Percentiles rank a stretch among this genome's conserved stretches.
These are phyloP conservation scores for Paracorniculantispora psalliotae DNA, from an alignment of 2,329 filamentous ascomycete species.

Conservation along the genomic window DNA sequence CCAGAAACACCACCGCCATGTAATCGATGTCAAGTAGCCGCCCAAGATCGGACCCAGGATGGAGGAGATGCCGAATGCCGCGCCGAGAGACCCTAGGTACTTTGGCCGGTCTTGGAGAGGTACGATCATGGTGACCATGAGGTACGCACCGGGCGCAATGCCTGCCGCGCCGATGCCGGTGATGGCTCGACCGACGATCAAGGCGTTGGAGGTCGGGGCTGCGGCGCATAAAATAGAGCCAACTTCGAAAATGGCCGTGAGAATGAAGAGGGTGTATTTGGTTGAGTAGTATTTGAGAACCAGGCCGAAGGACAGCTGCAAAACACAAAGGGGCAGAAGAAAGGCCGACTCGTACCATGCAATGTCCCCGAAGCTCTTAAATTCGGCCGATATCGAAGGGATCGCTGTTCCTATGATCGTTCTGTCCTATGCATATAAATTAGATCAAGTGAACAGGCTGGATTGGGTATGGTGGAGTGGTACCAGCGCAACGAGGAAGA, in stretches of 20 bases:
- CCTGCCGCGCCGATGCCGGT: constrained; percentile 38
- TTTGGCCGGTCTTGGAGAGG: constrained; percentile 19
- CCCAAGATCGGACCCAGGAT: constrained; percentile 22
- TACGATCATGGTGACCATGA: constrained; percentile 35
- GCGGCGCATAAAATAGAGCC: constrained; percentile 15
- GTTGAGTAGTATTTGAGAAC: constrained; percentile 12
- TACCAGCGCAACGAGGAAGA: background rate
- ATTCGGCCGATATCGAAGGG: constrained; percentile 17
- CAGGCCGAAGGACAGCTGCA: constrained; percentile 14
- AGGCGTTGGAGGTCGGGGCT: constrained; percentile 9
- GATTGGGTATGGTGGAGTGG: background rate
- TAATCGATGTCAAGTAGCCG: constrained; percentile 22
- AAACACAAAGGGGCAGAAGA: constrained; percentile 25
- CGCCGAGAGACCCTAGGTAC: constrained; percentile 20
- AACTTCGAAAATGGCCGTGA: constrained; percentile 13
- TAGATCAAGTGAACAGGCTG: background rate
- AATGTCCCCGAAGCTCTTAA: constrained; percentile 33
- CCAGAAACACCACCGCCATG: constrained; percentile 26
- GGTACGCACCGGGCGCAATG: constrained; percentile 37
- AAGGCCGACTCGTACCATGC: constrained; percentile 43
- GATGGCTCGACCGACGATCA: constrained; percentile 28
- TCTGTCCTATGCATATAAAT: background rate
- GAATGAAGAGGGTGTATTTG: constrained; percentile 10
- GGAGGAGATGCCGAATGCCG: constrained; percentile 21
- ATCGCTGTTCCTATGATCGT: constrained; percentile 16